Conservation (phyloP, 371 early-diverging fungal genomes). For the Syncephalastrum racemosum region DNA sequence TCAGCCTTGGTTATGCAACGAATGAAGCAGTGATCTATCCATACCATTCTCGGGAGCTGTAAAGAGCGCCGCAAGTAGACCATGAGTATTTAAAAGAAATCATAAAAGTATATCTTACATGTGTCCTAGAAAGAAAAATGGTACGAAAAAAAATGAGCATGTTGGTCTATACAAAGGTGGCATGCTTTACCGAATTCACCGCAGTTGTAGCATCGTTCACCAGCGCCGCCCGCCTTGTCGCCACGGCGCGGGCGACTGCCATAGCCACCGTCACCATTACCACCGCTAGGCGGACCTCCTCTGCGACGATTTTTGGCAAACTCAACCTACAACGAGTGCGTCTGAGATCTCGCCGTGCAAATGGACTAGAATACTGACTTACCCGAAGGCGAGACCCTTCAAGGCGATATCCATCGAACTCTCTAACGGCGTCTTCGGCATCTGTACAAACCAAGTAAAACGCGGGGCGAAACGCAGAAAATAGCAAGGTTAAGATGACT, state of each 20-base stretch:
- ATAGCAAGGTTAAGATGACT: too few species aligned
- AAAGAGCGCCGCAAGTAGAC: not conserved
- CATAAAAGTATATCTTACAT: too few species aligned
- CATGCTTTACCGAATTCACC: conserved; percentile 35
- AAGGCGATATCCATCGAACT: conserved; percentile 60
- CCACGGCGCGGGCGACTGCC: conserved; percentile 1
- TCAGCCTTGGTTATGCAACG: not conserved
- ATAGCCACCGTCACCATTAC: too few species aligned
- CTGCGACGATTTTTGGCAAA: conserved; percentile 15
- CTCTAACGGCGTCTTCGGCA: conserved; percentile 76
- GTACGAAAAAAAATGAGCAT: not conserved
- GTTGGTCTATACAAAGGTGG: not conserved
- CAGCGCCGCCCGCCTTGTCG: not conserved
- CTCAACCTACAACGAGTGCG: conserved; percentile 18
- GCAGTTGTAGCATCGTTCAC: conserved; percentile 44
- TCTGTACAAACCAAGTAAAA: conserved; percentile 51
- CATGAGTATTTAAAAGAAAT: not conserved
- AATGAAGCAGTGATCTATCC: conserved; percentile 2
- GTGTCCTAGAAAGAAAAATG: conserved; percentile 27
- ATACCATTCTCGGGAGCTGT: conserved; percentile 36
- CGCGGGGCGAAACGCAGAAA: too few species aligned
- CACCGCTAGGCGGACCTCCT: not conserved
- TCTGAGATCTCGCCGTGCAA: conserved; percentile 10
- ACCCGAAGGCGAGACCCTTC: conserved; percentile 39
- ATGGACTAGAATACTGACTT: conserved; percentile 9